Evolutionary conservation across 768 basidiomycete genomes (phyloP).

Genomic region (Scleroderma citrinum): DNA sequence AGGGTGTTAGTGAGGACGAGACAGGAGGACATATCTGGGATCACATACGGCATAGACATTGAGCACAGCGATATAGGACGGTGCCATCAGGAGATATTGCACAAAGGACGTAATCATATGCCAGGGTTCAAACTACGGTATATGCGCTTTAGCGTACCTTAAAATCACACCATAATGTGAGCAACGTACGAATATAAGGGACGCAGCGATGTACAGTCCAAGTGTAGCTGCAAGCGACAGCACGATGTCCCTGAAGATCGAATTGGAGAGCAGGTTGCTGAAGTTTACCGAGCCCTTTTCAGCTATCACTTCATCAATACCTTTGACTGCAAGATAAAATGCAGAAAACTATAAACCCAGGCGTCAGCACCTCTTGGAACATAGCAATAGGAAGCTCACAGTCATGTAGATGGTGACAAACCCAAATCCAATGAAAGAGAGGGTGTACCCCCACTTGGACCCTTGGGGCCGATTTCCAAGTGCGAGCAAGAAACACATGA

Average conservation of each 20-base stretch:
- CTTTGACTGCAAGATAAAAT: constrained; percentile 79
- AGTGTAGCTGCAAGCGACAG: constrained; percentile 82
- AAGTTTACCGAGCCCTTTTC: constrained; percentile 41
- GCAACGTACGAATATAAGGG: constrained; percentile 73
- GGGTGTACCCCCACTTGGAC: constrained; percentile 79
- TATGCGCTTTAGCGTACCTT: not conserved
- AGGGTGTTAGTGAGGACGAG: constrained; percentile 1
- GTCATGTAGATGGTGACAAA: constrained; percentile 97
- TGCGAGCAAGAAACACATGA: constrained; percentile 82
- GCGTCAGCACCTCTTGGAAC: constrained; percentile 2
- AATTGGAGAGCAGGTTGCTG: constrained; percentile 65
- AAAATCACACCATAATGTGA: not conserved
- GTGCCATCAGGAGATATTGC: constrained; percentile 89
- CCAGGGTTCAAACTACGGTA: constrained; percentile 86
- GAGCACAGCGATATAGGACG: constrained; percentile 89
- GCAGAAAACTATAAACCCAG: constrained; percentile 51
- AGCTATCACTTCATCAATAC: constrained; percentile 54
- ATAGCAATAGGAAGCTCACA: constrained; percentile 33
- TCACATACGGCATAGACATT: constrained; percentile 75
- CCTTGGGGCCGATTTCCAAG: constrained; percentile 93
- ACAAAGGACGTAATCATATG: constrained; percentile 96
- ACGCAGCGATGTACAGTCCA: constrained; percentile 81
- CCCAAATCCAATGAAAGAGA: constrained; percentile 82
- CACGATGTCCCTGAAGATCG: constrained; percentile 82
- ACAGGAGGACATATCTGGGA: not conserved